Evolutionary conservation across 1,284 basidiomycete species (phyloP).

Genomic region (Microbotryum scabiosae): DNA sequence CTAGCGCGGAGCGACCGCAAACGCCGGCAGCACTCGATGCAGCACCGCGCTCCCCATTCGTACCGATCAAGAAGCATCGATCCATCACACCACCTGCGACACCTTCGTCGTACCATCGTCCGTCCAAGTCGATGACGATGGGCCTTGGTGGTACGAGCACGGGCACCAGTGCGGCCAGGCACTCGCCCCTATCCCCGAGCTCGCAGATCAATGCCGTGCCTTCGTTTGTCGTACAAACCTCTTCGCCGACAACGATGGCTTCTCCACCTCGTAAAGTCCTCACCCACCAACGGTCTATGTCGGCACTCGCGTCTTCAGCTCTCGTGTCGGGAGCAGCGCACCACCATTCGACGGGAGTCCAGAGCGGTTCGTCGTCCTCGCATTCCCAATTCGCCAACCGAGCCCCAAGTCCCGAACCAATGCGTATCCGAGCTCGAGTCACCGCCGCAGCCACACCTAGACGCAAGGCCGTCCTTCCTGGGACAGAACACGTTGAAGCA

Average conservation of each 20-base stretch:
- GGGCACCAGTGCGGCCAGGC: not conserved
- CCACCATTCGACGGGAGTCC: not conserved
- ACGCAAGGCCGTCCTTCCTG: conserved; percentile 25
- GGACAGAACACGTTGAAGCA: conserved; percentile 29
- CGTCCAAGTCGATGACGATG: not conserved
- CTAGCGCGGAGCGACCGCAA: no score
- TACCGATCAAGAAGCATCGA: conserved; percentile 16
- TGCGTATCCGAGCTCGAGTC: conserved; percentile 28
- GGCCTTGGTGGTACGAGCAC: not conserved
- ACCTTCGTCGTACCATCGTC: not conserved
- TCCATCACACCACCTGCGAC: not conserved
- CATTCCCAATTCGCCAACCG: not conserved
- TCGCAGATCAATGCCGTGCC: conserved; percentile 11
- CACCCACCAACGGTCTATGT: not conserved
- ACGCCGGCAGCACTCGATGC: no score
- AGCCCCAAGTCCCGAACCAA: not conserved
- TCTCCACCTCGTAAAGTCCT: not conserved
- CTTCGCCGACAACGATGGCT: not conserved
- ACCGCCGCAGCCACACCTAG: conserved; percentile 29
- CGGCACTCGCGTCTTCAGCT: not conserved
- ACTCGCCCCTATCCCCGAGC: conserved; percentile 1
- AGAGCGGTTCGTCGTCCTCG: not conserved
- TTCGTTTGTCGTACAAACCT: not conserved
- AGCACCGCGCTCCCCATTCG: conserved; percentile 10
- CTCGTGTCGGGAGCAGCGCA: not conserved